Evolutionary conservation across 257 asterid species (phyloP).

Genomic region (Gynochthodes officinalis): DNA sequence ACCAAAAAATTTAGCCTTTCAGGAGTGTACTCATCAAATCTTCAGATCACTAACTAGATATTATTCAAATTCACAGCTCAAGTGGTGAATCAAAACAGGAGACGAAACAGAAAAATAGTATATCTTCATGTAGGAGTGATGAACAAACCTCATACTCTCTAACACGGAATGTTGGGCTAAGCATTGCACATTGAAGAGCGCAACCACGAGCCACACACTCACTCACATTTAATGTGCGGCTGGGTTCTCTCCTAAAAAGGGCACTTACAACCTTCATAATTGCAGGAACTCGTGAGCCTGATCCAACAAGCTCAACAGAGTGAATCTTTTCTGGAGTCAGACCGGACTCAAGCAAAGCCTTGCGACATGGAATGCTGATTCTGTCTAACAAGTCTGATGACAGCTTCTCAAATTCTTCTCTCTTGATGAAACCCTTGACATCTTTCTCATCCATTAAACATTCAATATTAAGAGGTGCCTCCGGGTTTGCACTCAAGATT

Average conservation of each 20-base stretch:
- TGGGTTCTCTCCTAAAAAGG: conserved; percentile 67
- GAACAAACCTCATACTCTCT: conserved; percentile 87
- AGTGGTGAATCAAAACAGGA: not conserved
- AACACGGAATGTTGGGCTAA: conserved; percentile 79
- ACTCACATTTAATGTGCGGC: conserved; percentile 85
- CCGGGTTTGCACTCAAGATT: conserved; percentile 94
- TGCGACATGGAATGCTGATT: conserved; percentile 61
- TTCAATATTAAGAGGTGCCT: conserved; percentile 89
- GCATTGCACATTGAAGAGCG: conserved; percentile 95
- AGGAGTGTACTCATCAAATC: not conserved
- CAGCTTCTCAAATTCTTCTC: conserved; percentile 86
- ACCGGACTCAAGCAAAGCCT: conserved; percentile 73
- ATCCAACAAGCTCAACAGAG: conserved; percentile 90
- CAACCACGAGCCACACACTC: conserved; percentile 99
- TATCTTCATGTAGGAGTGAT: not conserved
- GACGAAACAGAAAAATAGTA: not conserved
- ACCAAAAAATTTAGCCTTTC: not conserved
- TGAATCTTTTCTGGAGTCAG: conserved; percentile 63
- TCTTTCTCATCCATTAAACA: conserved; percentile 99
- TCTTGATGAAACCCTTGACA: conserved; percentile 77
- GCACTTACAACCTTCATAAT: conserved; percentile 56
- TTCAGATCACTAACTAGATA: not conserved
- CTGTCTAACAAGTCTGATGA: conserved; percentile 66
- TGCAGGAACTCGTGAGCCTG: conserved; percentile 95
- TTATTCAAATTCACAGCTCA: too few species aligned